Conservation (phyloP, 352 stramenopile genomes). For the Phytopythium boreale region DNA sequence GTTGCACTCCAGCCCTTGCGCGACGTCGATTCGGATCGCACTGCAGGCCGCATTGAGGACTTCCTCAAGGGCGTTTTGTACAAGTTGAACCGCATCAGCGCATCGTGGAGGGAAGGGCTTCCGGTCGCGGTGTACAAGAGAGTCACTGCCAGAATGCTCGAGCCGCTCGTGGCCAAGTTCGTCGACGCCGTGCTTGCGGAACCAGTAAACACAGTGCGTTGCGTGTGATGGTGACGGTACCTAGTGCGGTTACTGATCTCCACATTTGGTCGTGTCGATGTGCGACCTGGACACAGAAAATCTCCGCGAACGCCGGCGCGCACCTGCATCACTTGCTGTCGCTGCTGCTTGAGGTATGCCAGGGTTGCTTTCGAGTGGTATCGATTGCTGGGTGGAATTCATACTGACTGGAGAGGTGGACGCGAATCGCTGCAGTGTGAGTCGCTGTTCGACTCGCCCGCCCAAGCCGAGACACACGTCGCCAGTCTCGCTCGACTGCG, state of each 20-base stretch:
- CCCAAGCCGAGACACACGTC: slow-evolving; percentile 53
- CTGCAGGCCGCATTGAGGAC: slow-evolving; percentile 39
- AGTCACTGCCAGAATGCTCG: slow-evolving; percentile 43
- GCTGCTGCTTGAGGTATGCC: slow-evolving; percentile 44
- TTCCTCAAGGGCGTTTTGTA: slow-evolving; percentile 59
- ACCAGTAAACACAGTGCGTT: slow-evolving; percentile 24
- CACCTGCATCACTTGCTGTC: slow-evolving; percentile 46
- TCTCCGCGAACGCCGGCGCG: slow-evolving; percentile 36
- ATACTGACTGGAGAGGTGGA: background rate
- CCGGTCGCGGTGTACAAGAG: slow-evolving; percentile 50
- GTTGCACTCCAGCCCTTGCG: slow-evolving; percentile 27
- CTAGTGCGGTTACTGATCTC: background rate
- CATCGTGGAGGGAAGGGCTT: slow-evolving; percentile 66
- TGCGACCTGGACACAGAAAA: slow-evolving; percentile 27
- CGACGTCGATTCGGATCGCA: slow-evolving; percentile 32
- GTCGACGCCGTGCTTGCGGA: slow-evolving; percentile 48
- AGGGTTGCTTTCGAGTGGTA: background rate
- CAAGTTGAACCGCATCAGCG: slow-evolving; percentile 58
- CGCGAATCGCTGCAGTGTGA: slow-evolving; percentile 24
- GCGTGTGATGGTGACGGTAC: background rate
- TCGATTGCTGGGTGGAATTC: background rate
- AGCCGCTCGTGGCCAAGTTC: slow-evolving; percentile 55
- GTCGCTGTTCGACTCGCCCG: slow-evolving; percentile 39
- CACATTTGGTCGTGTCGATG: background rate
- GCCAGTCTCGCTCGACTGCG: slow-evolving; percentile 43